Evolutionary conservation across 805 yeast genomes (phyloP), one percentile per base, ranked within the genome.

Genomic region (Teunomyces panamensis): DNA sequence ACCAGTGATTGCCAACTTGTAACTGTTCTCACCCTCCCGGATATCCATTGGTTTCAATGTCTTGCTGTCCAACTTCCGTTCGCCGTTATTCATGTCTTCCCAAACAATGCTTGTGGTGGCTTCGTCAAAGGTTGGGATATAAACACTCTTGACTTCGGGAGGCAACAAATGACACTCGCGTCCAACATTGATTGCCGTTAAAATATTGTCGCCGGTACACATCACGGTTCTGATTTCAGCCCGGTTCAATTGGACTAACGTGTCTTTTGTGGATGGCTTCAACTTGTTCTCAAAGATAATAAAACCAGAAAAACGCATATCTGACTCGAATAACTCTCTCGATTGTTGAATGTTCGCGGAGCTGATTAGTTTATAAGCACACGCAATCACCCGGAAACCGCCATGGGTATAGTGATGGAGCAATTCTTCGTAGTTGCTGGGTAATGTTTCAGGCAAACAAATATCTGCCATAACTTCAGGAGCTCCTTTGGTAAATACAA

Each of bases 161-260:
- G 64, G 65, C 9, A 94, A 66, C 51, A 94, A 71, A 2, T 81
- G 84, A 61, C 96, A 88, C 59, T 92, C 97, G 50, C 82, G 77
- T 3, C 87, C 96, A 13, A 94, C 99, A 65, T 96, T 87, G 16
- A 94, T 80, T 0, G 98, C 99, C 0, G 99, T 94, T 48, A 94
- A 71, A 14, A 94, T 81, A 61, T 94, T 94, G 65, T 94, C 99
- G 46, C 99, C 99, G 0, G 99, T 94, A 65, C 99, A 94, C 99
- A 94, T 94, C 27, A 90, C 71, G 0, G 94, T 87, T 56, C 97
- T 75, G 43, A 94, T 77, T 17, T 80, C 74, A 0, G 99, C 97
- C 5, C 73, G 74, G 17, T 71, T 70, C 43, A 94, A 72, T 49
- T 80, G 75, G 9, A 65, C 53, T 43, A 94, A 73, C 0, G 91